Conservation (phyloP, 306 rosid genomes). For the Senna tora region DNA sequence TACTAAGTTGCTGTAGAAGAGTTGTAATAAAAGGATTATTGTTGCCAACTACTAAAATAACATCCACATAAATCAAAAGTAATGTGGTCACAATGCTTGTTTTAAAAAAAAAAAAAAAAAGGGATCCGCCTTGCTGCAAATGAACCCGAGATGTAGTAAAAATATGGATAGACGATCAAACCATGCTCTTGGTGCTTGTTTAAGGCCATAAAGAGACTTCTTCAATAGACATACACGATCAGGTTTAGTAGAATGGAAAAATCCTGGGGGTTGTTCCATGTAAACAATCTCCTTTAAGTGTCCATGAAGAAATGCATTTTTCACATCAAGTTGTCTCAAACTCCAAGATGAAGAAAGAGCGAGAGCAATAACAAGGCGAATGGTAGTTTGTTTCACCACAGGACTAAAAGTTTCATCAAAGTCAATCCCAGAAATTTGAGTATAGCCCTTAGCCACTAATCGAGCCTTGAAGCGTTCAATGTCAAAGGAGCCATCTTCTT, state of each 20-base stretch:
- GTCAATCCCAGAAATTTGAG: background rate
- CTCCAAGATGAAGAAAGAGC: no score
- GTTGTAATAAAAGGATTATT: no score
- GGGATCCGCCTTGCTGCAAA: background rate
- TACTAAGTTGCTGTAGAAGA: no score
- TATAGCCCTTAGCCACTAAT: background rate
- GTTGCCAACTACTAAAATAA: no score
- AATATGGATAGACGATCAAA: background rate
- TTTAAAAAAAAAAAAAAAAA: no score
- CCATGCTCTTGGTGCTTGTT: background rate
- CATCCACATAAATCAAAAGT: background rate
- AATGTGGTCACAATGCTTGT: no score
- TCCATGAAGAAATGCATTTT: no score
- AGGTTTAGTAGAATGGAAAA: background rate
- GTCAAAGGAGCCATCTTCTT: conserved; percentile 9
- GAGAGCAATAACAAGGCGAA: no score
- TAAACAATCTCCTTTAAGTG: no score
- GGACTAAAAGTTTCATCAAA: conserved; percentile 8
- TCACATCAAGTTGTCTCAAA: no score
- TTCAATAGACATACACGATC: background rate
- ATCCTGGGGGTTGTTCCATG: no score
- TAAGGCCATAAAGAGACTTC: background rate
- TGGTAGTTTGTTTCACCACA: background rate
- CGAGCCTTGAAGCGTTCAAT: background rate
- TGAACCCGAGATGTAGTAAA: background rate